phyloP scores from a whole-genome alignment of 768 basidiomycete genomes.

The Podaxis rugospora region DNA sequence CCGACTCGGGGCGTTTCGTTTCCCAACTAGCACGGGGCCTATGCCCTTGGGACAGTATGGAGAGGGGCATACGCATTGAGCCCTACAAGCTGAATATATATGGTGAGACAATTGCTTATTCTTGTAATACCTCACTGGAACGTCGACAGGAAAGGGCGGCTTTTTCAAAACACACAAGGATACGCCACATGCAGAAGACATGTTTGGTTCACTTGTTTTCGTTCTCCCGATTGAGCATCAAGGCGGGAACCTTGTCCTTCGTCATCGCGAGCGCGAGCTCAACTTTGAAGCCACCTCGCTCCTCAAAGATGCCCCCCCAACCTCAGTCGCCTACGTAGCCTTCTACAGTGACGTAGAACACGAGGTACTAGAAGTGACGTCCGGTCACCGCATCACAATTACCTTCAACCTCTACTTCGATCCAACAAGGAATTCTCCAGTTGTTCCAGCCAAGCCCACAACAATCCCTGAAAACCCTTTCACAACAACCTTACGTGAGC shows the following conservation, averaged over 20 bases:
- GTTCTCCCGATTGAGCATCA: too few relatives aligned
- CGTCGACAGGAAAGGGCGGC: constrained; percentile 29
- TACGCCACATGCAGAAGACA: constrained; percentile 36
- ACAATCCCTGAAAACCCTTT: constrained; percentile 10
- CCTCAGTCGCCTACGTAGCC: too few relatives aligned
- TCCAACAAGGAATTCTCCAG: not conserved
- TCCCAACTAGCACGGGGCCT: constrained; percentile 12
- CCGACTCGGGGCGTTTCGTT: constrained; percentile 11
- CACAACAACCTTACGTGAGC: constrained; percentile 17
- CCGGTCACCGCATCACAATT: constrained; percentile 36
- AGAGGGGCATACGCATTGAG: constrained; percentile 20
- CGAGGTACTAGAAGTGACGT: constrained; percentile 29
- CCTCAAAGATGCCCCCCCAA: too few relatives aligned
- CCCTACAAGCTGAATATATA: constrained; percentile 36
- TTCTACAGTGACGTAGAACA: too few relatives aligned
- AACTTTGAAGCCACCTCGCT: too few relatives aligned
- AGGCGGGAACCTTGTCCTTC: too few relatives aligned
- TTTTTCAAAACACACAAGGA: constrained; percentile 51
- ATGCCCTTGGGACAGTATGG: constrained; percentile 13
- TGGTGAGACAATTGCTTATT: constrained; percentile 17
- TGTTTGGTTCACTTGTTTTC: constrained; percentile 51
- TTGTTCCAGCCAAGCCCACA: not conserved
- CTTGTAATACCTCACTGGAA: not conserved
- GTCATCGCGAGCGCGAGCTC: too few relatives aligned
- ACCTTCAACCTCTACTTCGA: constrained; percentile 37